Evolutionary conservation across 176 grass and related monocot genomes (phyloP), one percentile per base, ranked within the genome.

Genomic region (Thalia dealbata): DNA sequence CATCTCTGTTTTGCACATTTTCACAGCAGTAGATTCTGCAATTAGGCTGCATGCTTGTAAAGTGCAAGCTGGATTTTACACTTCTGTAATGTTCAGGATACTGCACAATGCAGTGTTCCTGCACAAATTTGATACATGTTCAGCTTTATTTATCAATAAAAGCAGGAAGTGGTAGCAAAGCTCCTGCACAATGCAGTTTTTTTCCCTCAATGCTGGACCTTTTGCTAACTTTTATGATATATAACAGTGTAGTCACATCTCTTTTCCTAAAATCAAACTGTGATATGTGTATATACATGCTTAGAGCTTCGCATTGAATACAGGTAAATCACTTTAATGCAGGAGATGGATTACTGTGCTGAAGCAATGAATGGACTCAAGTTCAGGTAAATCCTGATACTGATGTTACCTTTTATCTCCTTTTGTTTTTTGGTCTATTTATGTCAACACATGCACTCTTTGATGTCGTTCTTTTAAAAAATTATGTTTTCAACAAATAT

Each of bases 261-360:
- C 24, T 78, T 66, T 67, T 61, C 64, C 25, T 69, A 42, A 67
- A 42, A 67, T 3, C 7, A 21, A 68, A 64, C 25, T 48, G 75
- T 14, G 28, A 73, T 21, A 75, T 69, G 27, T 70, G 51, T 26
- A n/a, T 73, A 83, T 91, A n/a, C n/a, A 78, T 81, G 84, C 88
- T 89, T 96, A 89, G 92, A 85, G 52, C 80, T 96, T 90, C 67
- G 43, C 78, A 92, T 96, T 96, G 93, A 96, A 96, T 92, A 96
- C 93, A 96, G 93, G 93, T 90, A 83, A 90, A 92, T 90, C 86
- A 84, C 86, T 96, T 96, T 92, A 70, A 92, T 96, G 93, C 93
- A 96, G 93, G 89, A 96, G 93, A 92, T 96, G 93, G 89, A 96
- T 90, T 96, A 96, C 75, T 89, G 76, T 81, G 87, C 83, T 88